These are phyloP conservation scores for Dryas alaskensis DNA, from an alignment of 306 rosid species.

Conservation along the genomic window DNA sequence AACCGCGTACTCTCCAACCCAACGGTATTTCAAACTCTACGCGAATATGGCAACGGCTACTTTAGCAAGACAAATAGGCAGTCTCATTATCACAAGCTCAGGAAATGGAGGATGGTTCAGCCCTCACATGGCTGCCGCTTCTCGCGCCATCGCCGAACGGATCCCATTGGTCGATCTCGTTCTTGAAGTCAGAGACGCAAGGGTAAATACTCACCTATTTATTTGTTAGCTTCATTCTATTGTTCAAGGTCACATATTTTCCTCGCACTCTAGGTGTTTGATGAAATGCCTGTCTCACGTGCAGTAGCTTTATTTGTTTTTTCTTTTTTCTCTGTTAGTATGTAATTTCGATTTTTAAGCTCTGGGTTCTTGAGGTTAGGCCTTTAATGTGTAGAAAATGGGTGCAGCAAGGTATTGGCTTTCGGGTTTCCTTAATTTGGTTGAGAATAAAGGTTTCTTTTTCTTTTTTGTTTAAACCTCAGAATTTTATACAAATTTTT, in stretches of 20 bases:
- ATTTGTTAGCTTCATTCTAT: not conserved
- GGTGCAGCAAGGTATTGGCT: not conserved
- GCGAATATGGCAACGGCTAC: constrained; percentile 41
- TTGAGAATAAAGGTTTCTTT: not conserved
- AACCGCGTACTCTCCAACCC: too few relatives aligned
- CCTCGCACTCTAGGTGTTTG: constrained; percentile 23
- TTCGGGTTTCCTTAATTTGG: not conserved
- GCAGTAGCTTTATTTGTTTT: not conserved
- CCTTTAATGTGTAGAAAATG: not conserved
- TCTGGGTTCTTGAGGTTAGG: not conserved
- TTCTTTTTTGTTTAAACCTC: not conserved
- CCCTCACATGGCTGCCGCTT: constrained; percentile 70
- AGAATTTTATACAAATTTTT: not conserved
- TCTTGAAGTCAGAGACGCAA: constrained; percentile 75
- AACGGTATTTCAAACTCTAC: constrained; percentile 1
- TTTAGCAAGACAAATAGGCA: constrained; percentile 43
- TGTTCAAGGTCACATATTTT: not conserved
- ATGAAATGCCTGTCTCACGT: constrained; percentile 24
- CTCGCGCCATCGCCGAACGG: constrained; percentile 62
- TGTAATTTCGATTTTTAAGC: not conserved
- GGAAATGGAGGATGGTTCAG: constrained; percentile 45
- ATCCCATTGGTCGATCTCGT: constrained; percentile 63
- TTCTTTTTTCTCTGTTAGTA: not conserved
- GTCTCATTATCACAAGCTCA: constrained; percentile 10
- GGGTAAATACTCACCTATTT: constrained; percentile 34